Evolutionary conservation across 192 early-diverging fungal genomes (phyloP), one percentile per base, ranked within the genome.

Genomic region (Backusella sp.): DNA sequence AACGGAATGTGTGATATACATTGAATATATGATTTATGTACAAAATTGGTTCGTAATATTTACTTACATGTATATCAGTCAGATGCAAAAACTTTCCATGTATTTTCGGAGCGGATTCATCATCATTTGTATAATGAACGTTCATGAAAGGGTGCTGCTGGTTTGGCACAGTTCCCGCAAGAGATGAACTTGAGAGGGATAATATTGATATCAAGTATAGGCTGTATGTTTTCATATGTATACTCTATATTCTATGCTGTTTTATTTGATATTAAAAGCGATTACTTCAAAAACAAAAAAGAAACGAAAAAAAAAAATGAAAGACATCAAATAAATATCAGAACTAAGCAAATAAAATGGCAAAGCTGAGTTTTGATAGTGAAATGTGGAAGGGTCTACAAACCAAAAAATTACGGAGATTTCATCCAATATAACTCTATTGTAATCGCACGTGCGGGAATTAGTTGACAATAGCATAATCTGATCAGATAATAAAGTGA

Each of bases 41-140:
- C 21, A 39, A 46, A 39, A 28, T 4, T 23, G 36, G 12, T 8
- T 17, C 62, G n/a, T 42, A 3, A 1, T 36, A 73, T 6, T 39
- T 35, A 30, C 73, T 77, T 74, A 81, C 80, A 77, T 94, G 93
- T 46, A 94, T 83, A 67, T 94, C 92, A 6, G 90, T 94, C 21
- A 94, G 87, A 76, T 94, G 93, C n/a, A 94, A 69, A 72, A 89
- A 94, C 23, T 79, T 84, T 11, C 93, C 92, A 17, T 85, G 56
- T 44, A 71, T 15, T 19, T 23, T 15, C 12, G 15, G 26, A 62
- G 23, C 14, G 12, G 56, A 26, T 0, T 28, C 26, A 62, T 12
- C 56, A 62, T 26, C 11, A 49, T 44, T 26, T 32, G 12, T 44
- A 30, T 49, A 14, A 28, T 49, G 26, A 71, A n/a, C 17, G 28